A percentile compares a stretch with the other conserved stretches of the same genome.
Conservation (phyloP, 352 stramenopile genomes). For the Globisporangium alternatum region DNA sequence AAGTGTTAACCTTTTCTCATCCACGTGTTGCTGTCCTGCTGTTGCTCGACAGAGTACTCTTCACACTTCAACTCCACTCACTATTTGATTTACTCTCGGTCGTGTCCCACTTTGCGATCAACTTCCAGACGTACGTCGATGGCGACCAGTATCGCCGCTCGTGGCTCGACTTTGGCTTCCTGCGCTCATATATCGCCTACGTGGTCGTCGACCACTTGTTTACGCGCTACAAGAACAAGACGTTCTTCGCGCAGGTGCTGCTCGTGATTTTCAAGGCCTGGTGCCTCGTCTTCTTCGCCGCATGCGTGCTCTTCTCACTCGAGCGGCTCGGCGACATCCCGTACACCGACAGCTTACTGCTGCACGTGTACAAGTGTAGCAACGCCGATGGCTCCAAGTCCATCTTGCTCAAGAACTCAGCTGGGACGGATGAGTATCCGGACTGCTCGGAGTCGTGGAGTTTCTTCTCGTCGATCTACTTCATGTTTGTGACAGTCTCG, state of each 20-base stretch:
- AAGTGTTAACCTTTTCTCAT: neutral
- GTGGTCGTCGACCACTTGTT: conserved; percentile 77
- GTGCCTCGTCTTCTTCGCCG: conserved; percentile 82
- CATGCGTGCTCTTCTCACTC: conserved; percentile 80
- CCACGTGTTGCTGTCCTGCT: neutral
- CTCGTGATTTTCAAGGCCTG: conserved; percentile 75
- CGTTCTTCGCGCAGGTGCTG: conserved; percentile 73
- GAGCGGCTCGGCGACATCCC: conserved; percentile 81
- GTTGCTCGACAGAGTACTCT: conserved; percentile 42
- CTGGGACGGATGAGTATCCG: conserved; percentile 44
- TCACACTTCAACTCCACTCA: conserved; percentile 59
- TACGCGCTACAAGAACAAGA: conserved; percentile 69
- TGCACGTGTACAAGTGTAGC: conserved; percentile 85
- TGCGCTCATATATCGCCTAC: conserved; percentile 84
- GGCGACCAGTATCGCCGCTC: conserved; percentile 54
- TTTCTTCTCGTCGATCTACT: conserved; percentile 88
- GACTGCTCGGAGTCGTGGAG: conserved; percentile 80
- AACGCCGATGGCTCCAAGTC: conserved; percentile 40
- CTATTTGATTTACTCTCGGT: conserved; percentile 82
- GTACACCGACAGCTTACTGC: conserved; percentile 76
- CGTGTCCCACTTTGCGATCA: conserved; percentile 79
- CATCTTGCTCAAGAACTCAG: conserved; percentile 51
- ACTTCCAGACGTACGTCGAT: conserved; percentile 63
- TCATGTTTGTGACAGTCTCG: conserved; percentile 88
- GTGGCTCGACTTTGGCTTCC: conserved; percentile 86